These are phyloP conservation scores for Schizothecium vesticola DNA, from an alignment of 495 filamentous ascomycete genomes.

Conservation along the genomic window DNA sequence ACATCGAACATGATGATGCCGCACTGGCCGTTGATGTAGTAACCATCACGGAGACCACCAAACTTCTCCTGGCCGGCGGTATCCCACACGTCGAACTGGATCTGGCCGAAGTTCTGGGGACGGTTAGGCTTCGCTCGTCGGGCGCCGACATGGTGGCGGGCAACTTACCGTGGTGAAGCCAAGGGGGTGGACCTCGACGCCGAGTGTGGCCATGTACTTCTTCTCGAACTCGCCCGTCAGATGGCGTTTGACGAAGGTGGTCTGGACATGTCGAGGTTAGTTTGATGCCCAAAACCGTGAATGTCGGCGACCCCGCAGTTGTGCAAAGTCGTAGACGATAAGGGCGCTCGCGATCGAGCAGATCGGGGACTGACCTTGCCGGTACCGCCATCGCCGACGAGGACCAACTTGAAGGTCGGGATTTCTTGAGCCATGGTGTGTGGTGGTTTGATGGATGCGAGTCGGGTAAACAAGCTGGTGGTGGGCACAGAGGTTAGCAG, in stretches of 20 bases:
- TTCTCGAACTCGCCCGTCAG: constrained; percentile 99
- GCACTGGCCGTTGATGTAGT: constrained; percentile 99
- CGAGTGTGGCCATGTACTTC: constrained; percentile 99
- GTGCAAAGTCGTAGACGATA: constrained; percentile 12
- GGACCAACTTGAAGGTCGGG: constrained; percentile 97
- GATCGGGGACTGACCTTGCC: constrained; percentile 71
- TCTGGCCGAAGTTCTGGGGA: constrained; percentile 80
- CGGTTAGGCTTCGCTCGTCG: constrained; percentile 15
- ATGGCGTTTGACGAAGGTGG: constrained; percentile 99
- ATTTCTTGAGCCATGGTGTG: constrained; percentile 54
- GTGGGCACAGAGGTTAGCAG: constrained; percentile 20
- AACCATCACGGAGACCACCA: constrained; percentile 97
- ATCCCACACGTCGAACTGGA: constrained; percentile 99
- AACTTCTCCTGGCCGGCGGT: constrained; percentile 99
- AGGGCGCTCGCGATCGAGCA: background rate
- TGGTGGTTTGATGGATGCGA: constrained; percentile 20
- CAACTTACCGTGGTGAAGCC: constrained; percentile 83
- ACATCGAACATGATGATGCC: constrained; percentile 99
- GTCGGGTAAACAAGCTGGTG: constrained; percentile 28
- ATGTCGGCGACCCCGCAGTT: constrained; percentile 24
- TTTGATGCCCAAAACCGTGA: background rate
- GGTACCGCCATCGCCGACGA: constrained; percentile 99
- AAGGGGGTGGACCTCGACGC: constrained; percentile 98
- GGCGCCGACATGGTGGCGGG: background rate
- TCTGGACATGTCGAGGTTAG: constrained; percentile 51